phyloP scores from a whole-genome alignment of 2,329 filamentous ascomycete genomes.

The Sarocladium kiliense region DNA sequence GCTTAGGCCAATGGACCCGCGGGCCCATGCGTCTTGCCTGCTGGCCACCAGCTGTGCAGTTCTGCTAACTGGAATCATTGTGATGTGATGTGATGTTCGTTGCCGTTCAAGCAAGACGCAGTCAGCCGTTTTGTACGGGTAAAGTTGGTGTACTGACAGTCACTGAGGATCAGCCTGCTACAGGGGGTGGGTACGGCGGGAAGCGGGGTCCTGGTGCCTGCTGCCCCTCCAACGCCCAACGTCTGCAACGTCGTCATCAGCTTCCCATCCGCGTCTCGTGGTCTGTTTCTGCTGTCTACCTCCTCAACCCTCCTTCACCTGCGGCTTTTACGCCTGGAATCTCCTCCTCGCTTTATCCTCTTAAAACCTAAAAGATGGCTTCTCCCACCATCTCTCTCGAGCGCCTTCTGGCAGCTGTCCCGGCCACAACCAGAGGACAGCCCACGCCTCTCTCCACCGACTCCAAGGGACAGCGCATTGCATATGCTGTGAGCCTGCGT shows the following conservation, averaged over 20 bases:
- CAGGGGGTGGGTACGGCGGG: no score
- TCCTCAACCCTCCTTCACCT: background rate
- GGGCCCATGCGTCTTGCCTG: no score
- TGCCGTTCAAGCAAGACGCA: no score
- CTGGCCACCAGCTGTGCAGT: no score
- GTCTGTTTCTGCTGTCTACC: background rate
- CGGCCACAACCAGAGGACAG: constrained; percentile 77
- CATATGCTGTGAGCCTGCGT: constrained; percentile 69
- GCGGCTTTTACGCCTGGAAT: no score
- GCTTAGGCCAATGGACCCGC: no score
- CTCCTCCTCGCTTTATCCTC: background rate
- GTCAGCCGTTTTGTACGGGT: no score
- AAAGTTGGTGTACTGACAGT: no score
- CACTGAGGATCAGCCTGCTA: no score
- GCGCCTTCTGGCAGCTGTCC: constrained; percentile 78
- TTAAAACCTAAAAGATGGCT: constrained; percentile 21
- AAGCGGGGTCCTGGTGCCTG: background rate
- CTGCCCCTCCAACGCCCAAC: constrained; percentile 5
- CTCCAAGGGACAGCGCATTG: constrained; percentile 83
- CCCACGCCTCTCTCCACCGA: constrained; percentile 86
- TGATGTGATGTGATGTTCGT: no score
- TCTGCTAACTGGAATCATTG: no score
- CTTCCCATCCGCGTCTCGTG: background rate
- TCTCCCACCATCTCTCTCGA: constrained; percentile 49
- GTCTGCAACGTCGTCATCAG: constrained; percentile 6